Percentiles rank a stretch among this genome's conserved stretches.
Evolutionary conservation across 1,284 basidiomycete species (phyloP).

Genomic region (Boletus sp.): DNA sequence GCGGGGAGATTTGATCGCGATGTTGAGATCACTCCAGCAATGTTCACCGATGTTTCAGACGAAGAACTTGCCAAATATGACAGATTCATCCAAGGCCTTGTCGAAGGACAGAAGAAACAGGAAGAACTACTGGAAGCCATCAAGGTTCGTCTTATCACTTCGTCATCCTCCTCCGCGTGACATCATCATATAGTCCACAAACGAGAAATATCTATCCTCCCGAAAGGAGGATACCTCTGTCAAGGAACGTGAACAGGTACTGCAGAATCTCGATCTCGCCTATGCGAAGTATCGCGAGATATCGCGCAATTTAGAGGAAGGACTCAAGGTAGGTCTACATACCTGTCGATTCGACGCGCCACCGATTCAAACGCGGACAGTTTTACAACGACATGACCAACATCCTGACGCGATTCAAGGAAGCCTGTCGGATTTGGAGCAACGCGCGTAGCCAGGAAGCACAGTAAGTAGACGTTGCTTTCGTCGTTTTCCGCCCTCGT

Average conservation of each 20-base stretch:
- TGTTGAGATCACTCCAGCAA: slow-evolving; percentile 73
- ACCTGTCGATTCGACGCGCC: not conserved
- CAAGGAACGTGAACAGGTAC: slow-evolving; percentile 78
- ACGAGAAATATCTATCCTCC: slow-evolving; percentile 76
- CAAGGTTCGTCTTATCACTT: slow-evolving; percentile 44
- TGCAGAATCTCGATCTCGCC: slow-evolving; percentile 86
- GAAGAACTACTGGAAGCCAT: slow-evolving; percentile 63
- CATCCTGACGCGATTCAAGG: slow-evolving; percentile 71
- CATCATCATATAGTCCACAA: slow-evolving; percentile 49
- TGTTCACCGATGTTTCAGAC: slow-evolving; percentile 83
- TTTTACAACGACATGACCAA: slow-evolving; percentile 82
- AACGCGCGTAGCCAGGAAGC: slow-evolving; percentile 66
- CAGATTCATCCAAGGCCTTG: slow-evolving; percentile 63
- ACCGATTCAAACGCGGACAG: slow-evolving; percentile 34
- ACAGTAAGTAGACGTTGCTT: slow-evolving; percentile 19
- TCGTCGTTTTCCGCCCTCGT: not conserved
- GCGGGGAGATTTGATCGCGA: slow-evolving; percentile 62
- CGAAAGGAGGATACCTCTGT: slow-evolving; percentile 75
- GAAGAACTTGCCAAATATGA: slow-evolving; percentile 81
- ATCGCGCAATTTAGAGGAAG: slow-evolving; percentile 81
- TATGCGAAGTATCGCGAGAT: slow-evolving; percentile 91
- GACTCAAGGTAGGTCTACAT: slow-evolving; percentile 60
- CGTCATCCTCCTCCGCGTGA: not conserved
- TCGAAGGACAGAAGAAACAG: slow-evolving; percentile 59
- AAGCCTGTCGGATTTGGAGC: slow-evolving; percentile 72